phyloP scores from a whole-genome alignment of 768 basidiomycete species.

The Tulasnella sp. region DNA sequence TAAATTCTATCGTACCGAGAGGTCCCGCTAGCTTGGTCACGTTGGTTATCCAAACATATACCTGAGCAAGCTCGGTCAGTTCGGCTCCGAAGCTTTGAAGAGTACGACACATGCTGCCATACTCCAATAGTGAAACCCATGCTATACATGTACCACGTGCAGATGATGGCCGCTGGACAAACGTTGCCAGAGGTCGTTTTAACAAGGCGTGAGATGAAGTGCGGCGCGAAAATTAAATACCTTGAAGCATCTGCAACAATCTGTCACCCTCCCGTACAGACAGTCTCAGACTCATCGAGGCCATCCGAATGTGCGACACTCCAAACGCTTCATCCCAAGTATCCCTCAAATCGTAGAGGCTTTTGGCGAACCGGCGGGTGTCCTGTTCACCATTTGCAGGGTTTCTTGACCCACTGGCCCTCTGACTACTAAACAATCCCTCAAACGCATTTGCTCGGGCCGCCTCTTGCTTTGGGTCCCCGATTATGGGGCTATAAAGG shows the following conservation, averaged over 20 bases:
- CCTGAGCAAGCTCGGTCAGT: neutral
- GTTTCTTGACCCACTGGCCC: neutral
- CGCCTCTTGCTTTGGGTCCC: conserved; percentile 38
- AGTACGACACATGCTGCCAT: neutral
- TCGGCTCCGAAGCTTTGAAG: neutral
- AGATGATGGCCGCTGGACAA: conserved; percentile 23
- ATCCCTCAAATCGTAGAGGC: neutral
- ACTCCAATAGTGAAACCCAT: conserved; percentile 14
- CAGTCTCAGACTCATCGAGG: neutral
- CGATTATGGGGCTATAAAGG: conserved; percentile 32
- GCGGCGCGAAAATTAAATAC: neutral
- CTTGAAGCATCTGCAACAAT: conserved; percentile 27
- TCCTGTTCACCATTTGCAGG: neutral
- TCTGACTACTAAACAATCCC: neutral
- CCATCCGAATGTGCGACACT: neutral
- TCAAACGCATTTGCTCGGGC: neutral
- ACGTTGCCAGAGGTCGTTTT: neutral
- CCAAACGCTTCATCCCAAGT: conserved; percentile 11
- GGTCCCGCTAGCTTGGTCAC: neutral
- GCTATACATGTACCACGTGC: conserved; percentile 27
- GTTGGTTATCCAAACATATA: neutral
- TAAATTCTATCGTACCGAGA: neutral
- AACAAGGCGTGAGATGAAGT: neutral
- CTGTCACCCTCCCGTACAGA: conserved; percentile 18
- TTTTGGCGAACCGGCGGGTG: neutral